Percentiles rank a stretch among this genome's conserved stretches.
These are phyloP conservation scores for Aquanectria penicillioides DNA, from an alignment of 2,329 filamentous ascomycete genomes.

Conservation along the genomic window DNA sequence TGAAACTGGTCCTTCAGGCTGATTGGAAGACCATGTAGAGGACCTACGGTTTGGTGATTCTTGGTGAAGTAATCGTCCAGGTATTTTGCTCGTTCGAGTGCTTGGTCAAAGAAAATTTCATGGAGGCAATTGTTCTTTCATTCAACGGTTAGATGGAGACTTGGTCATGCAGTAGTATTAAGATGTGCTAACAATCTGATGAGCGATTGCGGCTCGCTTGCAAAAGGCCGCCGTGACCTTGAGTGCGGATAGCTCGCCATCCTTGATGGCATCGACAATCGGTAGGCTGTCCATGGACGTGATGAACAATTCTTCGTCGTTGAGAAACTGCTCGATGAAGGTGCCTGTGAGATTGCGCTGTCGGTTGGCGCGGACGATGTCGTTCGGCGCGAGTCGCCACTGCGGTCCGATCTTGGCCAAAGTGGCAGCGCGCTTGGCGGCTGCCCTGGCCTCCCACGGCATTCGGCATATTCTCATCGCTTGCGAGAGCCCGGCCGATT, in stretches of 20 bases:
- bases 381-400: conserved; percentile 31
- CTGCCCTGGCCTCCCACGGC: conserved; percentile 31
- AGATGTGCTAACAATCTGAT: conserved; percentile 58
- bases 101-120: conserved; percentile 33
- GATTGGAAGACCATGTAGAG: conserved; percentile 36
- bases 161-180: too few species aligned
- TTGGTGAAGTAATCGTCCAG: conserved; percentile 23
- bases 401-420: conserved; percentile 27
- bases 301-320: background rate
- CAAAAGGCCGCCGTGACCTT: conserved; percentile 61
- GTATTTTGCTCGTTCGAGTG: conserved; percentile 21
- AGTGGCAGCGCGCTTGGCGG: conserved; percentile 28
- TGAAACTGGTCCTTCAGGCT: conserved; percentile 68
- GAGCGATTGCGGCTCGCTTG: conserved; percentile 60
- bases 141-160: background rate
- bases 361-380: conserved; percentile 22
- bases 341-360: conserved; percentile 27
- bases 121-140: conserved; percentile 32
- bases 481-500: too few species aligned
- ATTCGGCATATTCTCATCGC: background rate
- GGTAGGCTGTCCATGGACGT: conserved; percentile 3
- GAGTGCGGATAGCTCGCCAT: background rate
- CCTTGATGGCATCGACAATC: conserved; percentile 1
- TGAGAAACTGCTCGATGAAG: conserved; percentile 36
- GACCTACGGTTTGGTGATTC: conserved; percentile 22